Conservation (phyloP, 352 stramenopile genomes). For the Pythium coloratum region DNA sequence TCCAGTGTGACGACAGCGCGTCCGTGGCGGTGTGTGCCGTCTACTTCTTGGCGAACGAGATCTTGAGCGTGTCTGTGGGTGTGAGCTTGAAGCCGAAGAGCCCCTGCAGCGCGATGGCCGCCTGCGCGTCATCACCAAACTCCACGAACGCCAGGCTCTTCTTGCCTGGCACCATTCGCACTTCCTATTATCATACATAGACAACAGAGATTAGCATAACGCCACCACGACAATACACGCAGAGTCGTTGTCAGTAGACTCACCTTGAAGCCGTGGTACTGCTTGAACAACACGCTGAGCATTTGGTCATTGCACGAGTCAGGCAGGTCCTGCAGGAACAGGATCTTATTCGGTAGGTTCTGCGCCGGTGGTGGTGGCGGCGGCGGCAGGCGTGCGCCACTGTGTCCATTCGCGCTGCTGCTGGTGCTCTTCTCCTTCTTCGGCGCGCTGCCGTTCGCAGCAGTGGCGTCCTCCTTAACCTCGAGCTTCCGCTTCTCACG, state of each 20-base stretch:
- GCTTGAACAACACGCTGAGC: conserved; percentile 96
- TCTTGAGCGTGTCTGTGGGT: conserved; percentile 74
- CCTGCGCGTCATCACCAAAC: conserved; percentile 90
- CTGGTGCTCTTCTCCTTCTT: conserved; percentile 35
- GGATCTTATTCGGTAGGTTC: conserved; percentile 88
- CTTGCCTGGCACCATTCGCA: conserved; percentile 93
- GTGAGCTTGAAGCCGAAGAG: conserved; percentile 86
- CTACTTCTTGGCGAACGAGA: conserved; percentile 88
- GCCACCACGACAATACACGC: background rate
- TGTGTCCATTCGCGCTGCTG: conserved; percentile 32
- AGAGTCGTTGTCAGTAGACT: conserved; percentile 10
- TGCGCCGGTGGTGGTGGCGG: conserved; percentile 44
- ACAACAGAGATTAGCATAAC: background rate
- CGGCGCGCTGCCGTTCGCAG: background rate
- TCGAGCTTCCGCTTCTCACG: conserved; percentile 84
- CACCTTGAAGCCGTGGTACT: conserved; percentile 95
- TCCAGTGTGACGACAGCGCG: background rate
- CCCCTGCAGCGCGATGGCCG: conserved; percentile 75
- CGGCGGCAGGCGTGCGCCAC: conserved; percentile 30
- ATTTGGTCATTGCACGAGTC: conserved; percentile 96
- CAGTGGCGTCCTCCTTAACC: conserved; percentile 31
- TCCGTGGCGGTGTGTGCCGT: background rate
- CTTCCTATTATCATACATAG: conserved; percentile 58
- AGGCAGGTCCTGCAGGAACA: conserved; percentile 93
- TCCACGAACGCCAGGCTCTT: conserved; percentile 96